phyloP scores from a whole-genome alignment of 352 stramenopile genomes.

The Pythium vanterpoolii region DNA sequence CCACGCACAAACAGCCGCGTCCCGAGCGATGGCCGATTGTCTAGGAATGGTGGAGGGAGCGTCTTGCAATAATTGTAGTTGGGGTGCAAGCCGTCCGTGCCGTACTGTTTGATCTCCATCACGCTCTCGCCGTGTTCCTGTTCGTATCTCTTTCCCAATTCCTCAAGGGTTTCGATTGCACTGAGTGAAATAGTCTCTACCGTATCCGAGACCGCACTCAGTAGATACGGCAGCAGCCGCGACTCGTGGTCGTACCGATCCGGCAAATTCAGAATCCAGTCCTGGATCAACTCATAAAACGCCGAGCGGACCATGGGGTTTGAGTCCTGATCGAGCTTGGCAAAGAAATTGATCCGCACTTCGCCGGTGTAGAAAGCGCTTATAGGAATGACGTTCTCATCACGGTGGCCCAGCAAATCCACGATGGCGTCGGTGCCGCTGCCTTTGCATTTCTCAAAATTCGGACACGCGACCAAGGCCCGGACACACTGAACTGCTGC shows the following conservation, averaged over 20 bases:
- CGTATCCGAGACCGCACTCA: conserved; percentile 87
- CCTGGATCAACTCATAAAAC: conserved; percentile 86
- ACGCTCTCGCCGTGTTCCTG: conserved; percentile 78
- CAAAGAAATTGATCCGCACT: conserved; percentile 92
- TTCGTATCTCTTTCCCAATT: conserved; percentile 57
- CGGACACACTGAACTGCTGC: conserved; percentile 82
- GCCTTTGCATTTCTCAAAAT: conserved; percentile 90
- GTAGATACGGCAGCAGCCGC: conserved; percentile 92
- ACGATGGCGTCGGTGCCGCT: conserved; percentile 93
- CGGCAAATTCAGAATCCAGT: conserved; percentile 89
- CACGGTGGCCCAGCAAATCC: conserved; percentile 92
- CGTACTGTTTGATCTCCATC: conserved; percentile 94
- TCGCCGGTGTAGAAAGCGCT: conserved; percentile 91
- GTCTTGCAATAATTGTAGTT: conserved; percentile 80
- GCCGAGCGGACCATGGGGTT: conserved; percentile 74
- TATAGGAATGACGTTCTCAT: conserved; percentile 95
- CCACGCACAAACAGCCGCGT: conserved; percentile 89
- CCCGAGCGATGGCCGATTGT: conserved; percentile 80
- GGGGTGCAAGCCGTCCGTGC: conserved; percentile 87
- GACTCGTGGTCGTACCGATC: conserved; percentile 94
- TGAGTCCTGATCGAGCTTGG: conserved; percentile 86
- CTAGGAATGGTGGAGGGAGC: conserved; percentile 80
- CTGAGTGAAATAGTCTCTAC: conserved; percentile 32
- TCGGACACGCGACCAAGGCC: conserved; percentile 77
- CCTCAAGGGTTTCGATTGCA: conserved; percentile 77